Evolutionary conservation across 1,139 yeast species (phyloP).

Genomic region (Suhomyces bolitotheri): DNA sequence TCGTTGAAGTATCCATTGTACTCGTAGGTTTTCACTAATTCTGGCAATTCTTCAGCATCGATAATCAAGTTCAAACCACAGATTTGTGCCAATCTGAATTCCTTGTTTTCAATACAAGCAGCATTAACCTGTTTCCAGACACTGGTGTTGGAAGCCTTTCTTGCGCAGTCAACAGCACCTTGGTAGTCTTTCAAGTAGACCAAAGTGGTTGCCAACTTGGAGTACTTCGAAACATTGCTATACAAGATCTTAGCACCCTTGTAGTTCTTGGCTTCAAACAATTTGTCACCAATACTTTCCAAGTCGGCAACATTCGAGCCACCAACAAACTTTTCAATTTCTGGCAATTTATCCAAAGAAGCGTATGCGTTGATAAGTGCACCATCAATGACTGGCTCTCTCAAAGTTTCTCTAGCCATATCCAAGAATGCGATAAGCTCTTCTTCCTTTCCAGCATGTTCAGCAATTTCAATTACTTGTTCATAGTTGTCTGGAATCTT

Average conservation of each 20-base stretch:
- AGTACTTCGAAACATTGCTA: conserved; percentile 86
- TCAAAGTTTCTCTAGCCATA: conserved; percentile 91
- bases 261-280: conserved; percentile 79
- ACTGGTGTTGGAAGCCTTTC: conserved; percentile 90
- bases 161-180: conserved; percentile 97
- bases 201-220: conserved; percentile 91
- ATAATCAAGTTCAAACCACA: conserved; percentile 97
- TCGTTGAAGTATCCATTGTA: conserved; percentile 89
- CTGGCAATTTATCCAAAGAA: conserved; percentile 68
- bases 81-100: conserved; percentile 95
- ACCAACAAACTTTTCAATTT: conserved; percentile 79
- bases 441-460: conserved; percentile 94
- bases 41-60: conserved; percentile 96
- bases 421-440: conserved; percentile 83
- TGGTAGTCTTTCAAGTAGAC: conserved; percentile 92
- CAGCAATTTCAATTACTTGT: conserved; percentile 92
- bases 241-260: conserved; percentile 90
- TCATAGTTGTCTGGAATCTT: conserved; percentile 88
- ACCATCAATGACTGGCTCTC: conserved; percentile 93
- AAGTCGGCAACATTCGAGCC: conserved; percentile 92
- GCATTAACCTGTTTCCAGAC: conserved; percentile 98
- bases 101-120: conserved; percentile 94
- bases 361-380: conserved; percentile 89
- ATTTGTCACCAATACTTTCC: conserved; percentile 88
- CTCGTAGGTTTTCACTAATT: conserved; percentile 84